These are phyloP conservation scores for Phyllosticta citribraziliensis DNA, from an alignment of 2,329 filamentous ascomycete genomes.

Conservation along the genomic window DNA sequence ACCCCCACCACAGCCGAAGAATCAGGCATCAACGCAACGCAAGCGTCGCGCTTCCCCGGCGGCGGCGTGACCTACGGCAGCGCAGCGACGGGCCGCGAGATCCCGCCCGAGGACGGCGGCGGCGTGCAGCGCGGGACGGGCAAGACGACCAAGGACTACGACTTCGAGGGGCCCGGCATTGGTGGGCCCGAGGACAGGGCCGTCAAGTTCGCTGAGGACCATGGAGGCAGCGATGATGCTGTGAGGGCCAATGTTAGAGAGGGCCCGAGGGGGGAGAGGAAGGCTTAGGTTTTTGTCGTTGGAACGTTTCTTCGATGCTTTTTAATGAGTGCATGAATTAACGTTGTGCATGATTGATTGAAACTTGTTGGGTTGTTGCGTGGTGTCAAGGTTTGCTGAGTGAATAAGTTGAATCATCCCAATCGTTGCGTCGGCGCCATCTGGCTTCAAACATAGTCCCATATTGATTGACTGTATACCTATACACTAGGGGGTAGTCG, in stretches of 20 bases:
- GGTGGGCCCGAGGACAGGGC: constrained; percentile 40
- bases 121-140: constrained; percentile 31
- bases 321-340: neutral
- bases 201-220: constrained; percentile 25
- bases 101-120: constrained; percentile 38
- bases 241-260: neutral
- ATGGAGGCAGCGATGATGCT: constrained; percentile 29
- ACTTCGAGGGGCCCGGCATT: constrained; percentile 34
- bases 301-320: neutral
- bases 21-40: constrained; percentile 38
- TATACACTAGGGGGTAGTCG: too few species aligned
- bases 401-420: too few species aligned
- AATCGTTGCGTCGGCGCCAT: too few species aligned
- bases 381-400: too few species aligned
- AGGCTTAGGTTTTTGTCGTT: neutral
- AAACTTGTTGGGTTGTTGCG: neutral
- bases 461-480: too few species aligned
- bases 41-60: constrained; percentile 35
- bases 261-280: neutral
- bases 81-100: constrained; percentile 35
- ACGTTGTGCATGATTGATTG: neutral
- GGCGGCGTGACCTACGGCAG: constrained; percentile 34
- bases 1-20: constrained; percentile 27
- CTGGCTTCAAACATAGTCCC: too few species aligned
- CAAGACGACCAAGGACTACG: constrained; percentile 36